These are phyloP conservation scores for Amauroascus verrucosus DNA, from an alignment of 2,329 filamentous ascomycete genomes.

Conservation along the genomic window DNA sequence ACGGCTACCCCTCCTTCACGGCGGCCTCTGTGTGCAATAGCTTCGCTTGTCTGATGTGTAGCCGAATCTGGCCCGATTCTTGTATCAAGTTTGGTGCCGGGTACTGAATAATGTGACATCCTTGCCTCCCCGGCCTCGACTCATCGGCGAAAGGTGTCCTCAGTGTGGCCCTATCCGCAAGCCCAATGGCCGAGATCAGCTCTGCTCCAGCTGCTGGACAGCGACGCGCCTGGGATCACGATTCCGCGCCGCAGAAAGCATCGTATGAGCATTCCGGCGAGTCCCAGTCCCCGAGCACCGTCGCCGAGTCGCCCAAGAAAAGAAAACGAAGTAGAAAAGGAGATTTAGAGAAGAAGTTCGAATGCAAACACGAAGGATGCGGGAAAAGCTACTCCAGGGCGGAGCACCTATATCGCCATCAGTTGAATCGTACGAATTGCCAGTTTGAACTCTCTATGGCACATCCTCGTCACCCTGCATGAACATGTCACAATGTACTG, in stretches of 20 bases:
- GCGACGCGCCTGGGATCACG: constrained; percentile 5
- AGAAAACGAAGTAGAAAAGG: constrained; percentile 38
- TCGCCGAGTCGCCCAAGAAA: constrained; percentile 29
- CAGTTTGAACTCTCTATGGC: not conserved
- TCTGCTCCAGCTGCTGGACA: not conserved
- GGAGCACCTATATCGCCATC: constrained; percentile 92
- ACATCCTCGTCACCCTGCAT: not conserved
- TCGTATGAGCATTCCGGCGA: not conserved
- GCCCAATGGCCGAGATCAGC: constrained; percentile 2
- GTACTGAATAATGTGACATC: constrained; percentile 9
- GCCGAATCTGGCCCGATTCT: not conserved
- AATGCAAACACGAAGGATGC: constrained; percentile 76
- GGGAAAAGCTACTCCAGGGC: constrained; percentile 94
- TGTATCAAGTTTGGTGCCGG: not conserved
- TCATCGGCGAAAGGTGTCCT: not conserved
- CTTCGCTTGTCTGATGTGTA: not conserved
- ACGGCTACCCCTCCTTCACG: constrained; percentile 8
- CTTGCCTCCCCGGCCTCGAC: not conserved
- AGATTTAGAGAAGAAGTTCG: constrained; percentile 49
- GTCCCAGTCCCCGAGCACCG: not conserved
- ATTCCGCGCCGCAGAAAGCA: not conserved
- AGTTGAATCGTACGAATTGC: constrained; percentile 68
- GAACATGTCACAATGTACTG: not conserved
- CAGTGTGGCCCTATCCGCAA: not conserved
- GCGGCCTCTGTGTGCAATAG: not conserved